These are phyloP conservation scores for Cryptosporidium baileyi DNA, from an alignment of 169 alveolate species.

Conservation along the genomic window DNA sequence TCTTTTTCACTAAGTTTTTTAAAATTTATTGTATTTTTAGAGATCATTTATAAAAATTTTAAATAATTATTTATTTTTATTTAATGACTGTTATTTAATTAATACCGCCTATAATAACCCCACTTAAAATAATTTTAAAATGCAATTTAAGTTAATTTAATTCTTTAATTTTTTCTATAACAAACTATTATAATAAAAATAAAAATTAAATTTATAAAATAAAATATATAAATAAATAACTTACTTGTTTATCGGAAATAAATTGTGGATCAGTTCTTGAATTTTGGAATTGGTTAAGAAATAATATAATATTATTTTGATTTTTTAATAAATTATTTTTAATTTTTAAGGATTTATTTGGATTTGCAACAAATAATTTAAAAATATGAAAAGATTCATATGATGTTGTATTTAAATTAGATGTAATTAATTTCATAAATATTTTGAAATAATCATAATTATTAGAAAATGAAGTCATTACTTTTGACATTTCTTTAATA, in stretches of 20 bases:
- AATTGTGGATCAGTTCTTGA: constrained; percentile 39
- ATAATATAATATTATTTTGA: constrained; percentile 17
- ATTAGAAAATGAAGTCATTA: constrained; percentile 41
- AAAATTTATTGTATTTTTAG: not conserved
- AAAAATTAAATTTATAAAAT: not conserved
- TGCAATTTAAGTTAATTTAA: not conserved
- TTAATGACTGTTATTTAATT: not conserved
- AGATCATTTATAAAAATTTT: too few species aligned
- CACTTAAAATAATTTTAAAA: not conserved
- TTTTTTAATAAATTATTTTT: constrained; percentile 25
- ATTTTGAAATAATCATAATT: constrained; percentile 23
- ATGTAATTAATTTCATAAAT: constrained; percentile 41
- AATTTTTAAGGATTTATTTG: constrained; percentile 49
- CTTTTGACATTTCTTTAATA: constrained; percentile 27
- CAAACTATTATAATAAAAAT: not conserved
- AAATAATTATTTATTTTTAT: not conserved
- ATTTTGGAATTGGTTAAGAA: constrained; percentile 32
- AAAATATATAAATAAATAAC: not conserved
- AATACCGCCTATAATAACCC: not conserved
- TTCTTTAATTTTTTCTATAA: constrained; percentile 2
- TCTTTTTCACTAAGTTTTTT: not conserved
- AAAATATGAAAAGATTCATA: constrained; percentile 73
- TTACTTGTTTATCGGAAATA: constrained; percentile 49
- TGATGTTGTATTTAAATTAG: constrained; percentile 19
- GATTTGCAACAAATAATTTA: constrained; percentile 75